Evolutionary conservation across 139 green algal genomes (phyloP).

Genomic region (Spirogloea muscicola): DNA sequence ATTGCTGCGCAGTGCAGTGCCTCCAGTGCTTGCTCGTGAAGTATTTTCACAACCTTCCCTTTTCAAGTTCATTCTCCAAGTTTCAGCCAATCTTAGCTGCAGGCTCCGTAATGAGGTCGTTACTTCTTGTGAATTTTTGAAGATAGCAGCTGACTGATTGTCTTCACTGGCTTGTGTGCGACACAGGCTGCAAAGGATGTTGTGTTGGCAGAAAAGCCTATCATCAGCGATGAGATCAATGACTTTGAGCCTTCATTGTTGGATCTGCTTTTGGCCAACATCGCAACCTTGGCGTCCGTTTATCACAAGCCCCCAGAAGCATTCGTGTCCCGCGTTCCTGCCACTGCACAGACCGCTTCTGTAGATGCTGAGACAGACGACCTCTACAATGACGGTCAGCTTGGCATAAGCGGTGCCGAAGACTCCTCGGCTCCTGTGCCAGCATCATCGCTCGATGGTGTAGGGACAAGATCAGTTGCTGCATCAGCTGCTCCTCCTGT

Average conservation of each 20-base stretch:
- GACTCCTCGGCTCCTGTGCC: slow-evolving; percentile 21
- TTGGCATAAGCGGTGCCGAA: slow-evolving; percentile 9
- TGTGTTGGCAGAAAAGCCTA: slow-evolving; percentile 87
- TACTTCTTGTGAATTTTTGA: no score
- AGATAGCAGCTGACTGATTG: no score
- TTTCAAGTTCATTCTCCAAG: no score
- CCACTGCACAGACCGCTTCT: no score
- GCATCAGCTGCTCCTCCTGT: slow-evolving; percentile 1
- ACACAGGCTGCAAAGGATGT: slow-evolving; percentile 91
- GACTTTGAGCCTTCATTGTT: slow-evolving; percentile 77
- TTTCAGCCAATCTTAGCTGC: no score
- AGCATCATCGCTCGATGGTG: background rate
- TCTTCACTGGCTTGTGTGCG: no score
- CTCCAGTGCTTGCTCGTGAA: no score
- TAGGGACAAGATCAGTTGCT: background rate
- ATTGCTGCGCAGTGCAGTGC: no score
- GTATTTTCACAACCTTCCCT: no score
- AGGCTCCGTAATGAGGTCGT: no score
- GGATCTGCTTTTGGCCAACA: slow-evolving; percentile 69
- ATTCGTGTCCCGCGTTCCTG: slow-evolving; percentile 35
- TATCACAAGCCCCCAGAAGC: slow-evolving; percentile 89
- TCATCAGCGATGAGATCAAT: slow-evolving; percentile 72
- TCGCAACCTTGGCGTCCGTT: slow-evolving; percentile 79
- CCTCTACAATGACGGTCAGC: no score
- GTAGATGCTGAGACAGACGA: no score